Evolutionary conservation across 1,139 yeast species (phyloP).

Genomic region (Taiozyma onychis): DNA sequence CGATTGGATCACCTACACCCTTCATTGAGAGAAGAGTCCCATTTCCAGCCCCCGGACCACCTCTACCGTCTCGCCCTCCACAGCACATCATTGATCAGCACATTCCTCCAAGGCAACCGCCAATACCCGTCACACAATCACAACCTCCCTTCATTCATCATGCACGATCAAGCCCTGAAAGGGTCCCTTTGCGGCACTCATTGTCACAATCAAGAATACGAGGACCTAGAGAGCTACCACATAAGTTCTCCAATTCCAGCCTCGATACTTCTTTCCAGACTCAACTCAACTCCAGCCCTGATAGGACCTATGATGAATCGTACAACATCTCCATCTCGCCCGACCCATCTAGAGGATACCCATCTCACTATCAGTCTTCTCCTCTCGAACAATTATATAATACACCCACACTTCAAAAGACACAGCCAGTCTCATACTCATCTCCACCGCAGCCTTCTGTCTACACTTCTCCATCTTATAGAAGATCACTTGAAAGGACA

Average conservation of each 20-base stretch:
- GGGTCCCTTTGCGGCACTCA: slow-evolving; percentile 1
- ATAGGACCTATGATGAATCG: background rate
- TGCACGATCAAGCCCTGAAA: background rate
- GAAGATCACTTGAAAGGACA: slow-evolving; percentile 7
- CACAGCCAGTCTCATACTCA: background rate
- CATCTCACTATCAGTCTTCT: background rate
- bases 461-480: slow-evolving; percentile 2
- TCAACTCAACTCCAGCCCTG: background rate
- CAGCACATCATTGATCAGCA: slow-evolving; percentile 18
- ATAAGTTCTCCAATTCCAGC: slow-evolving; percentile 12
- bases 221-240: slow-evolving; percentile 20
- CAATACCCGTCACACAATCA: background rate
- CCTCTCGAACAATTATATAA: background rate
- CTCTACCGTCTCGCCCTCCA: slow-evolving; percentile 19
- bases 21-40: background rate
- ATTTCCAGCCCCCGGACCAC: slow-evolving; percentile 11
- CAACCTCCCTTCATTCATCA: background rate
- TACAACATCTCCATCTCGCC: background rate
- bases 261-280: slow-evolving; percentile 3
- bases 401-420: background rate
- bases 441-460: background rate
- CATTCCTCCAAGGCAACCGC: slow-evolving; percentile 2
- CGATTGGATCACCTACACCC: background rate
- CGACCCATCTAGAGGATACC: background rate
- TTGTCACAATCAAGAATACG: slow-evolving; percentile 7